Conservation (phyloP, 2,329 filamentous ascomycete genomes). For the Fusarium udum region DNA sequence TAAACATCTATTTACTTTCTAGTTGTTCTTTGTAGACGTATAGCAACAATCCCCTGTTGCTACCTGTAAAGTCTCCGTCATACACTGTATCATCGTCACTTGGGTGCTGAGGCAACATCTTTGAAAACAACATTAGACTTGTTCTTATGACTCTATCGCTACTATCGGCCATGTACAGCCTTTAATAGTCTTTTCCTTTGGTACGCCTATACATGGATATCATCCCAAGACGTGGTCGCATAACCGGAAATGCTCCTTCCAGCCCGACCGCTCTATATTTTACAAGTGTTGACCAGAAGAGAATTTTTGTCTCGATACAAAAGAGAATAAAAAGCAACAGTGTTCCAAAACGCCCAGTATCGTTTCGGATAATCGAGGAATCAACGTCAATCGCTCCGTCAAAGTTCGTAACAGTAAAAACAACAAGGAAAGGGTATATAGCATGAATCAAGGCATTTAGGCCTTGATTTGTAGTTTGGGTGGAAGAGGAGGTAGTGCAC, state of each 20-base stretch:
- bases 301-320: background rate
- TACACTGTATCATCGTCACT: background rate
- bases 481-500: slow-evolving; percentile 64
- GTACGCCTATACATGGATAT: slow-evolving; percentile 38
- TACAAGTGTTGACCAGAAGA: slow-evolving; percentile 21
- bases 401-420: slow-evolving; percentile 30
- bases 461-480: slow-evolving; percentile 34
- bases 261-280: slow-evolving; percentile 33
- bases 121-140: slow-evolving; percentile 6
- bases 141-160: background rate
- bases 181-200: slow-evolving; percentile 2
- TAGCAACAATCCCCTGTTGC: background rate
- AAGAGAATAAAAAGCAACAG: slow-evolving; percentile 11
- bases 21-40: background rate
- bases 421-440: slow-evolving; percentile 19
- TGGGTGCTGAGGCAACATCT: background rate
- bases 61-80: background rate
- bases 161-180: background rate
- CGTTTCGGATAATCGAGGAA: slow-evolving; percentile 23
- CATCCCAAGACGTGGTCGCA: slow-evolving; percentile 34
- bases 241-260: slow-evolving; percentile 27
- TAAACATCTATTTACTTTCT: background rate
- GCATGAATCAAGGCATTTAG: slow-evolving; percentile 8
- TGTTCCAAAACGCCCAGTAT: slow-evolving; percentile 28
- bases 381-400: slow-evolving; percentile 24